Evolutionary conservation across 2,329 filamentous ascomycete species (phyloP).

Genomic region (Amylocarpus encephaloides): DNA sequence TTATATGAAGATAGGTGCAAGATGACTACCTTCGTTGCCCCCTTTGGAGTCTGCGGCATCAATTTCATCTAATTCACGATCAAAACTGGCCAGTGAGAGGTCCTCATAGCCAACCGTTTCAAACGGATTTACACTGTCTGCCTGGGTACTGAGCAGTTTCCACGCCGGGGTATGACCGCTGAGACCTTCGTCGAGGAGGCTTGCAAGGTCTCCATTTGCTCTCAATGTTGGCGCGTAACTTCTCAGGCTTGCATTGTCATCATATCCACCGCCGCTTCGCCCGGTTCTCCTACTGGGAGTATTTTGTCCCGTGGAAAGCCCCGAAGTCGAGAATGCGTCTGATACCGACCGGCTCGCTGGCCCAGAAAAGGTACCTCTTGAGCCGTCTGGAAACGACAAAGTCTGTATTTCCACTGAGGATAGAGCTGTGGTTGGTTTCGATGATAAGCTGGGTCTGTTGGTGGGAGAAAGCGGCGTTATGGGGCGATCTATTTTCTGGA

Average conservation of each 20-base stretch:
- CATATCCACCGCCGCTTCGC: constrained; percentile 41
- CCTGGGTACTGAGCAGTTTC: constrained; percentile 58
- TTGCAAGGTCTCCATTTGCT: constrained; percentile 69
- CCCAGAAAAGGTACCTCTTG: constrained; percentile 54
- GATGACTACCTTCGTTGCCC: constrained; percentile 47
- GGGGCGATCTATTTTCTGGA: constrained; percentile 15
- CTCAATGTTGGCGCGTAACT: constrained; percentile 41
- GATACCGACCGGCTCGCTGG: constrained; percentile 31
- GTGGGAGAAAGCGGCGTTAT: constrained; percentile 22
- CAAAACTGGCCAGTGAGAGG: constrained; percentile 60
- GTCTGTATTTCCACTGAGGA: constrained; percentile 77
- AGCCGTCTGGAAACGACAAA: constrained; percentile 64
- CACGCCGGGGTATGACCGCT: constrained; percentile 62
- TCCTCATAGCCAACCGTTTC: constrained; percentile 44
- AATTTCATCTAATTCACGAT: constrained; percentile 71
- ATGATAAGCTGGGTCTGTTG: constrained; percentile 37
- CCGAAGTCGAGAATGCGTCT: constrained; percentile 26
- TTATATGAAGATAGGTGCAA: neutral
- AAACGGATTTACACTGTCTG: constrained; percentile 54
- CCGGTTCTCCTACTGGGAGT: constrained; percentile 26
- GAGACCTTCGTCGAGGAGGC: constrained; percentile 68
- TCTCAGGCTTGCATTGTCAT: constrained; percentile 43
- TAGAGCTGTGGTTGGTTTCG: constrained; percentile 76
- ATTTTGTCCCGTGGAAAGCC: constrained; percentile 18
- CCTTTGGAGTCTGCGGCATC: constrained; percentile 50